Conservation (phyloP, 768 basidiomycete species). For the Mycena crocata region DNA sequence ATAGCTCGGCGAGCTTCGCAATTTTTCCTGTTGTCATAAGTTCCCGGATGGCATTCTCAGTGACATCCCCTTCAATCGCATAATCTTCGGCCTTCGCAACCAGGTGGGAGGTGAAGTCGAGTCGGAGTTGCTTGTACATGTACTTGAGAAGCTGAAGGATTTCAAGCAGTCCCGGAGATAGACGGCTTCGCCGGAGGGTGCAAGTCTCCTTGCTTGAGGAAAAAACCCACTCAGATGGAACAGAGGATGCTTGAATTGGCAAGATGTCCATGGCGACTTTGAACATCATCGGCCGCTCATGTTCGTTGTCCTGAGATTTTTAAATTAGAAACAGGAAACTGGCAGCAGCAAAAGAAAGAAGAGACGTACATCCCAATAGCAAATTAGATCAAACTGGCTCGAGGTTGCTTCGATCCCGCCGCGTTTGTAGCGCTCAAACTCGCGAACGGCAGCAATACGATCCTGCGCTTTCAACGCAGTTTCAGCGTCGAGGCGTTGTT, state of each 20-base stretch:
- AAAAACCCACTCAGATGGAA: conserved; percentile 46
- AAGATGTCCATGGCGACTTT: conserved; percentile 25
- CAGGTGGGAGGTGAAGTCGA: conserved; percentile 36
- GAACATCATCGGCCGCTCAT: conserved; percentile 11
- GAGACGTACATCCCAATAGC: conserved; percentile 36
- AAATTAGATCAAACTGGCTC: conserved; percentile 20
- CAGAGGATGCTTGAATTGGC: conserved; percentile 43
- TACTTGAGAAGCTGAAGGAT: conserved; percentile 46
- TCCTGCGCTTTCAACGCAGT: neutral
- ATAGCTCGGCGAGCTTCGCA: neutral
- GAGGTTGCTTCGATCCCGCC: neutral
- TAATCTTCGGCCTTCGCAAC: conserved; percentile 33
- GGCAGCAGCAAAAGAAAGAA: neutral
- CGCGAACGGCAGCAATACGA: conserved; percentile 7
- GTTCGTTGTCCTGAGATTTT: conserved; percentile 20
- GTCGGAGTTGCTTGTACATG: conserved; percentile 37
- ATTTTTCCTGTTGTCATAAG: neutral
- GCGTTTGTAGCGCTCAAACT: conserved; percentile 16
- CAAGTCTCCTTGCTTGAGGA: conserved; percentile 46
- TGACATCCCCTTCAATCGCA: conserved; percentile 28
- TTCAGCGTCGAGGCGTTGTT: neutral
- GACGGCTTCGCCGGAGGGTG: conserved; percentile 34
- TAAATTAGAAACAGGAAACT: neutral
- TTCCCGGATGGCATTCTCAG: conserved; percentile 7
- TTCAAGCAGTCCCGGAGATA: conserved; percentile 39